Evolutionary conservation across 2,329 filamentous ascomycete genomes (phyloP), one percentile per base, ranked within the genome.

Genomic region (Botrytis squamosa): DNA sequence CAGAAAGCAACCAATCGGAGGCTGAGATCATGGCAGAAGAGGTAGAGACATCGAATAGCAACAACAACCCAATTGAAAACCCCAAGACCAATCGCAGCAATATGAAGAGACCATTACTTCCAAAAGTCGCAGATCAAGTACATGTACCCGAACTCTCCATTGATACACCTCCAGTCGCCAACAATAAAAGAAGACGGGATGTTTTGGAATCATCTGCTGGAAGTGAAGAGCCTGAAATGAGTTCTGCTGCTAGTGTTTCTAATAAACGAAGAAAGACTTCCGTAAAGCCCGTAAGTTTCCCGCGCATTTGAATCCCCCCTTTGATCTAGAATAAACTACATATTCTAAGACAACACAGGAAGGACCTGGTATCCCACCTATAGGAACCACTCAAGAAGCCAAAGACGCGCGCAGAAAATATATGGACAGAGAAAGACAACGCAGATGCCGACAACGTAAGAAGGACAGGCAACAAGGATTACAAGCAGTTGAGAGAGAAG

Each of bases 381-480:
- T 66, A 55, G 60, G 59, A 36, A 71, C 33, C 7, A 65, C 70
- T 16, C 59, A 33, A 7, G 36, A 64, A 22, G 62, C 70, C 33
- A 66, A 46, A 67, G 44, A 52, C 25, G 70, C 44, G 29, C 38
- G 70, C 6, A 71, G 60, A 44, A 71, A 65, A n/a, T 65, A 65
- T 25, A 71, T 71, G 70, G 60, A 71, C 22, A 18, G 70, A 67
- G 59, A 71, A 29, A 49, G 70, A 66, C 70, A 71, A 55, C 60
- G 70, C 36, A 66, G 60, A 46, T 64, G 62, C 22, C 42, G 70
- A 64, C 59, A 71, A 55, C 60, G 60, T 25, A 71, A 71, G 46
- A 71, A 66, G 70, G 42, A 55, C 4, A 71, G 49, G 12, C 69
- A 71, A 40, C 57, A 64, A 49, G 69, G 42, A 25, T 38, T 52